Percentiles rank a stretch among this genome's conserved stretches.
Evolutionary conservation across 1,139 yeast genomes (phyloP).

Genomic region (Hemisphaericaspora subhashii): DNA sequence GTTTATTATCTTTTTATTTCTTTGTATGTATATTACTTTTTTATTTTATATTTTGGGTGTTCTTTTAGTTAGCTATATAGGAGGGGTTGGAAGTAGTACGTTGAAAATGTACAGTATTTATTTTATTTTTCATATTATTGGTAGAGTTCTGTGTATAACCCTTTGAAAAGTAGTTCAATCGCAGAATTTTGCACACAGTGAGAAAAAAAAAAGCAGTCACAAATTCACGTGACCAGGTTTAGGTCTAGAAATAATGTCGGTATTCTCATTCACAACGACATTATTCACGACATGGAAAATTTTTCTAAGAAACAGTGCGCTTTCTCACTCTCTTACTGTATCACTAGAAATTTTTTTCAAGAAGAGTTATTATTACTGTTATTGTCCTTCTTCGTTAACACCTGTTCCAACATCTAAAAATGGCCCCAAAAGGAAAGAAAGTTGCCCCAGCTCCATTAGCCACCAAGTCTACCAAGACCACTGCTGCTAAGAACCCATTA

Average conservation of each 20-base stretch:
- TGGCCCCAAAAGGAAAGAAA: constrained; percentile 65
- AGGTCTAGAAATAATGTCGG: no score
- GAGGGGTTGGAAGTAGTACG: no score
- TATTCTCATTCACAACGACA: not conserved
- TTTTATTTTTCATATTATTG: no score
- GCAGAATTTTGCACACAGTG: no score
- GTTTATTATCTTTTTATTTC: not conserved
- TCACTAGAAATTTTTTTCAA: constrained; percentile 1
- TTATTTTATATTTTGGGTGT: not conserved
- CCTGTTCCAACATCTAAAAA: constrained; percentile 17
- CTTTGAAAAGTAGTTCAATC: no score
- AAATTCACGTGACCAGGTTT: constrained; percentile 1
- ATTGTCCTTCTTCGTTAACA: constrained; percentile 4
- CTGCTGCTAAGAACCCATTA: constrained; percentile 39
- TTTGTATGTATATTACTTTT: not conserved
- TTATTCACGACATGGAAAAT: constrained; percentile 6
- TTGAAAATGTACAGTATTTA: no score
- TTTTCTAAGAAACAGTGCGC: constrained; percentile 2
- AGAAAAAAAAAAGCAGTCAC: constrained; percentile 8
- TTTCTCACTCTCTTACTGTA: not conserved
- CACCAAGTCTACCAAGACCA: constrained; percentile 33
- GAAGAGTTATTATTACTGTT: not conserved
- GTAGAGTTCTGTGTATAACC: no score
- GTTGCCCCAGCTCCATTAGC: constrained; percentile 72
- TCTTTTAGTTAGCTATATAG: not conserved